Evolutionary conservation across 1,284 basidiomycete genomes (phyloP), one percentile per base, ranked within the genome.

Genomic region (Albatrellus sp.): DNA sequence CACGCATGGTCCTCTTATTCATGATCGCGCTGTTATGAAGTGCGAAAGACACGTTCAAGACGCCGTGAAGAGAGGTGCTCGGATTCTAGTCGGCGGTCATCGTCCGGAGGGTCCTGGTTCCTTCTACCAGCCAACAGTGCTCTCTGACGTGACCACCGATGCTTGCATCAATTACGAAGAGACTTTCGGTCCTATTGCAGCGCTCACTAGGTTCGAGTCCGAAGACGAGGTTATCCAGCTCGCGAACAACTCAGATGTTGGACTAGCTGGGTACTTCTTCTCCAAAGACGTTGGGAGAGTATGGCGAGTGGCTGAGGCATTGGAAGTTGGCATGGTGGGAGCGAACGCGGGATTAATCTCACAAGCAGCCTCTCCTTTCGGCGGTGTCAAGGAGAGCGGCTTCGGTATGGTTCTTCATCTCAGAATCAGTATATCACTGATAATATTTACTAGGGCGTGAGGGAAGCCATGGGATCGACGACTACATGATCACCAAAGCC

Each of bases 301-400:
- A 46, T 98, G 90, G 89, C 76, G 94, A 38, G 92, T 99, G n/a
- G 90, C 92, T n/a, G 94, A 97, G 65, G 85, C 77, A 48, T 70
- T 98, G 38, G 90, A 99, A 63, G 90, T 92, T 3, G 96, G 96
- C 7, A 98, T 98, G 93, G 89, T 94, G 24, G 87, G 89, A 35
- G 72, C 77, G 33, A 96, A 96, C 64, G 91, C 90, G 0, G 89
- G 89, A 1, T 46, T 80, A 43, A 77, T 93, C 55, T 86, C 80
- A 44, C 81, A 87, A 61, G 82, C 85, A 36, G 70, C 71, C 12
- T 83, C 91, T 66, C 91, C 91, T 19, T 98, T 99, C 57, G 96
- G 96, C 35, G 96, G 96, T 12, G 67, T 93, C 40, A 90, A 91
- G 64, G 80, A 90, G 67, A 86, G 82, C 55, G 90, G 91, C 1